phyloP scores from a whole-genome alignment of 164 flowering plant species.

The Umbilicus rupestris region DNA sequence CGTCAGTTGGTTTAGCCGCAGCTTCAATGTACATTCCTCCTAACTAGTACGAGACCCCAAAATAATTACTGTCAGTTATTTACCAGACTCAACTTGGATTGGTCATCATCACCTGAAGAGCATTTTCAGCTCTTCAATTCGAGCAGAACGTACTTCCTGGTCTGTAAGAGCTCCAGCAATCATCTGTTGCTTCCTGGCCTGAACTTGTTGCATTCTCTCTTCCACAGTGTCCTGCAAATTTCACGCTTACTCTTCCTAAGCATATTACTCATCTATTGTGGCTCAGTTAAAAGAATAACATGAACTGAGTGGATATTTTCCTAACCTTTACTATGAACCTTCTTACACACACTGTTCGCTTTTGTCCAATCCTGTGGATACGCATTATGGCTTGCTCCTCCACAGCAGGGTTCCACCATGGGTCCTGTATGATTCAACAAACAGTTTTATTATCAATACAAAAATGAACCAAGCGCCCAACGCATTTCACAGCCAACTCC shows the following conservation, averaged over 20 bases:
- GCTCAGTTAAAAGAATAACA: not conserved
- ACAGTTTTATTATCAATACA: not conserved
- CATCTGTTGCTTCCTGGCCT: slow-evolving; percentile 70
- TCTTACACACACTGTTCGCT: slow-evolving; percentile 43
- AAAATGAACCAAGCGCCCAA: not conserved
- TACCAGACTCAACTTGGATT: not conserved
- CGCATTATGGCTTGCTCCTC: slow-evolving; percentile 92
- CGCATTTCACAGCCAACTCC: not conserved
- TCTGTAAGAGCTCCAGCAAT: slow-evolving; percentile 81
- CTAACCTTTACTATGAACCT: slow-evolving; percentile 74
- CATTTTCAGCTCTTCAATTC: slow-evolving; percentile 81
- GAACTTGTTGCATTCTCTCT: slow-evolving; percentile 66
- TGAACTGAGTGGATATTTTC: not conserved
- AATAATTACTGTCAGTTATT: not conserved
- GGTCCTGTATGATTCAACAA: slow-evolving; percentile 39
- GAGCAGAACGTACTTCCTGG: slow-evolving; percentile 54
- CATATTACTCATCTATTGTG: not conserved
- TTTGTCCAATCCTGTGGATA: slow-evolving; percentile 82
- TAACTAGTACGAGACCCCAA: not conserved
- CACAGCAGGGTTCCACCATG: slow-evolving; percentile 98
- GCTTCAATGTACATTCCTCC: no score
- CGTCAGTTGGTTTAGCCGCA: no score
- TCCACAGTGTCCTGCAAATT: slow-evolving; percentile 60
- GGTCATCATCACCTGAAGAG: slow-evolving; percentile 42
- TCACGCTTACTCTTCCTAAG: not conserved